Base-by-base conservation (phyloP, 2,329 filamentous ascomycete genomes). In the Mycocentrospora acerina region DNA sequence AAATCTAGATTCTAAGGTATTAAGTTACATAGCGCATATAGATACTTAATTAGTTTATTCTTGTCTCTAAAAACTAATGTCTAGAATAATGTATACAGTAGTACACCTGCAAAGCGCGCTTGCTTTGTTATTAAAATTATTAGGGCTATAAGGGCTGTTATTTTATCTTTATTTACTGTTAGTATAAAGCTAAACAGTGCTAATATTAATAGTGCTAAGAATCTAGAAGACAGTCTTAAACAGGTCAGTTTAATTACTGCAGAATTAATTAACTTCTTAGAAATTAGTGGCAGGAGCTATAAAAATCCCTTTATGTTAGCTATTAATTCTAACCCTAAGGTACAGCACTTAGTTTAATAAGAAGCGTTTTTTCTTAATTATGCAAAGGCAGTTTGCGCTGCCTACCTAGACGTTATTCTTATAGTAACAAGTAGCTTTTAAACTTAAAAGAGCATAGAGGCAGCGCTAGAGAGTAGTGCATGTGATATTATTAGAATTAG, bases 281-380 rank as follows among this genome's bases (percentile, higher is more conserved):
- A 88, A 62, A 74, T 88, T 16, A 81, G 76, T 13, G 85, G 84
- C 0, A 83, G 85, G 0, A 77, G 52, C 3, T 45, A 35, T 37
- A 43, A 48, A 15, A 37, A 53, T 33, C 38, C 38, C 31, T 29
- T 24, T n/a, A 41, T 42, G 38, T 18, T 25, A 25, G 33, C 15
- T 11, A 37, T 27, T 45, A 35, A 47, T n/a, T n/a, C n/a, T n/a
- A n/a, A n/a, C n/a, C n/a, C n/a, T 37, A 31, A 46, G 37, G 14
- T 29, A 7, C 33, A 27, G 15, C 70, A 71, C 5, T 81, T 80
- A 1, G 64, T 67, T 10, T 73, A 73, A 0, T 74, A 83, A 7
- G 83, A 87, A 51, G 80, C 82, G 0, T 86, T 83, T 69, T 87
- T 88, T 66, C 68, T 86, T 1, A 77, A 85, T 30, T 86, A 86